Evolutionary conservation across 2,329 filamentous ascomycete species (phyloP).

Genomic region (Fusarium chlamydosporum): DNA sequence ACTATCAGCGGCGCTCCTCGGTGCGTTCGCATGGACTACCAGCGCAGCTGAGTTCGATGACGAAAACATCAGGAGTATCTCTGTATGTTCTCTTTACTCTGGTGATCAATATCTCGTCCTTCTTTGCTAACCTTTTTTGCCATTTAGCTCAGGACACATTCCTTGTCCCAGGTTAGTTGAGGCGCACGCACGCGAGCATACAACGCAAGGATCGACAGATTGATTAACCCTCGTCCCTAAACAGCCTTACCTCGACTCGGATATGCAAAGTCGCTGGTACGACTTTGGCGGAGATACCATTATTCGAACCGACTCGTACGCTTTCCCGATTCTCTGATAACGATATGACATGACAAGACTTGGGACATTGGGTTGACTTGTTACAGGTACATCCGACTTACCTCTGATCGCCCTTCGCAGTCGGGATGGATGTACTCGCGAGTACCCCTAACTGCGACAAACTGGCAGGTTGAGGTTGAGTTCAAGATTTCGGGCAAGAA

Average conservation of each 20-base stretch:
- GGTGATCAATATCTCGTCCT: not conserved
- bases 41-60: conserved; percentile 63
- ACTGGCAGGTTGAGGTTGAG: conserved; percentile 98
- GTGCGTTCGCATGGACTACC: conserved; percentile 65
- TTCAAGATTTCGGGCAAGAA: conserved; percentile 93
- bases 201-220: conserved; percentile 25
- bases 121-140: conserved; percentile 45
- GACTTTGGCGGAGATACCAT: conserved; percentile 98
- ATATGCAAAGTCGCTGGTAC: conserved; percentile 98
- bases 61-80: conserved; percentile 66
- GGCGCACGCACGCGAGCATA: conserved; percentile 43
- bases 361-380: conserved; percentile 45
- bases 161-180: conserved; percentile 78
- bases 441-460: conserved; percentile 94
- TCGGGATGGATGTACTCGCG: conserved; percentile 94
- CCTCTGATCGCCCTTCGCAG: conserved; percentile 90
- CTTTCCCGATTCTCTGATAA: conserved; percentile 41
- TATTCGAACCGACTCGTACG: conserved; percentile 78
- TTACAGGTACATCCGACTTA: conserved; percentile 88
- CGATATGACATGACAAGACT: conserved; percentile 14
- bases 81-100: conserved; percentile 55
- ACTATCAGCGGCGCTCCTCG: conserved; percentile 64
- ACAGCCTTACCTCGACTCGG: conserved; percentile 96
- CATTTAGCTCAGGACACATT: conserved; percentile 85
- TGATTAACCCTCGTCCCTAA: conserved; percentile 45